Base-by-base conservation (phyloP, 2,329 filamentous ascomycete genomes). In the Blastomyces parvus region DNA sequence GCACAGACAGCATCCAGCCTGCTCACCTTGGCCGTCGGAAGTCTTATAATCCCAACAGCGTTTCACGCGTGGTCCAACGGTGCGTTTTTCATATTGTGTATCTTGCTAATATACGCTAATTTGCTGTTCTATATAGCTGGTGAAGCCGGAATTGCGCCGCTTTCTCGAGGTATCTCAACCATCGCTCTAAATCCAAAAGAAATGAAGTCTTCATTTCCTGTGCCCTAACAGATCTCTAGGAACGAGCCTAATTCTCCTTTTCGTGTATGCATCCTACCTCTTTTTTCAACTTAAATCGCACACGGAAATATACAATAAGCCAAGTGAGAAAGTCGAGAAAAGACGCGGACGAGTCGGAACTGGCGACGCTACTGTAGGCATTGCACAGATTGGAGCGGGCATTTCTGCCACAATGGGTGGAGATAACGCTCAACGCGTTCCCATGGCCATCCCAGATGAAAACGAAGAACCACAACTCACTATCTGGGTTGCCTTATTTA, bases 231-330 rank as follows among this genome's bases (percentile, higher is more conserved):
- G 64, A 66, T 14, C 66, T 38, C 59, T 67, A 71, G 74, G 76
- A 52, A 82, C 84, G 3, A 85, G 89, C 14, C 84, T 97, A 65
- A 91, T 97, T 66, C 82, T 97, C 4, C 82, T 97, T 1, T 73
- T 95, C 57, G 88, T 95, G 11, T 97, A 97, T 74, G 86, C 77
- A 59, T 88, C 84, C 63, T 97, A 95, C 71, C 86, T 97, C 1
- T 83, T 90, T 75, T 97, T 97, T 81, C 93, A 97, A 76, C 86
- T 97, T 64, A 90, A 91, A 74, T 92, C 92, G 0, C 92, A 97
- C 74, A 82, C 83, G 30, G 80, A 80, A 9, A 87, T 96, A 73
- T 97, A 96, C 80, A 90, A 88, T 73, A 85, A 86, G 61, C 86
- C 89, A 42, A 89, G 87, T 67, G 82, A 89, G 69, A 96, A 96